These are phyloP conservation scores for Juglanconis sp. DNA, from an alignment of 2,329 filamentous ascomycete genomes.

Conservation along the genomic window DNA sequence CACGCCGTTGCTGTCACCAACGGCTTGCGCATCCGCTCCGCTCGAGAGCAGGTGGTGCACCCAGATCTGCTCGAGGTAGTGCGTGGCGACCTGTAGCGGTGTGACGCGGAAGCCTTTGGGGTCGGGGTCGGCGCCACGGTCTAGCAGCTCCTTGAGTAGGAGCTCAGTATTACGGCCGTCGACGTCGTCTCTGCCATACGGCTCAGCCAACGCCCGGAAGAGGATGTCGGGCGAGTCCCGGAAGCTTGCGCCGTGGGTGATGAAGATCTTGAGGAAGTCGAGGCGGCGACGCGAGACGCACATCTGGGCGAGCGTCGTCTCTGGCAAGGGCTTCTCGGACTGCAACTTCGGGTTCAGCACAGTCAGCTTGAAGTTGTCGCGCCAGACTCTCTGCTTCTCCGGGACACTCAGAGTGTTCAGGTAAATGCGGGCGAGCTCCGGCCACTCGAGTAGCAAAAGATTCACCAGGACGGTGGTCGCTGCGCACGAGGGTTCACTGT, in stretches of 20 bases:
- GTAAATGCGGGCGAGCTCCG: neutral
- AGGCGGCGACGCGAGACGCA: neutral
- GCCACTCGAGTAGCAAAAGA: constrained; percentile 1
- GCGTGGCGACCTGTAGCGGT: constrained; percentile 6
- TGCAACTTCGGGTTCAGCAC: neutral
- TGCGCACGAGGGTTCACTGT: neutral
- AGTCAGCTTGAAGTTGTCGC: neutral
- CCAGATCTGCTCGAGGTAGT: neutral
- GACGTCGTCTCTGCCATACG: neutral
- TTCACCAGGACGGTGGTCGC: constrained; percentile 3
- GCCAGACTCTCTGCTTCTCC: neutral
- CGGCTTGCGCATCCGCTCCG: neutral
- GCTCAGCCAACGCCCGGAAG: neutral
- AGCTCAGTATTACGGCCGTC: neutral
- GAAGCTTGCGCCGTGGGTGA: neutral
- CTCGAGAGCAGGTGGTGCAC: neutral
- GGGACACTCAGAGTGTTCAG: neutral
- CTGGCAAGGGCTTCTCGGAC: neutral
- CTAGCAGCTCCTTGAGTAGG: constrained; percentile 3
- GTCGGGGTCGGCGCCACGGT: neutral
- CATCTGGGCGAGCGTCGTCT: neutral
- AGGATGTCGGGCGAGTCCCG: neutral
- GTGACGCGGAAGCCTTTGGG: neutral
- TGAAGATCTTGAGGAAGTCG: neutral
- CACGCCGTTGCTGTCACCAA: neutral